Base-by-base conservation (phyloP, 2,329 filamentous ascomycete species). In the Coniochaeta sp. region DNA sequence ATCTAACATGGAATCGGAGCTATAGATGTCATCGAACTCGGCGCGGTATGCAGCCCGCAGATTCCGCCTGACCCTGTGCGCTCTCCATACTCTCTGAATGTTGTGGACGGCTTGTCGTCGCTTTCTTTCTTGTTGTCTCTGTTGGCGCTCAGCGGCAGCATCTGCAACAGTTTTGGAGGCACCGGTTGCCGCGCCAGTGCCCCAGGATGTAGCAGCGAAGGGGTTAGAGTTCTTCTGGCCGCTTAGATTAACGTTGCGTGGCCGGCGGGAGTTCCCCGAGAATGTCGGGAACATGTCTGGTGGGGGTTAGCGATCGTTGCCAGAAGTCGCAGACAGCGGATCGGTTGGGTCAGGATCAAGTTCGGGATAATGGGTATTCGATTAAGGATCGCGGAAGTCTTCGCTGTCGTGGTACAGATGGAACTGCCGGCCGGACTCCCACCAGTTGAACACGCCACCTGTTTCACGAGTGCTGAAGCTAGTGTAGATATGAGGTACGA, bases 241-340 rank as follows among this genome's bases (percentile, higher is more conserved):
- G 66, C 91, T 95, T 63, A 99, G 87, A 75, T 98, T 97, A 71
- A 98, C 91, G 73, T 97, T 93, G 65, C 95, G 88, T 63, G 89
- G 88, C 66, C 90, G 89, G 69, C 91, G 88, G 68, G 91, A 90
- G 75, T 78, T 90, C 67, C 95, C 95, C 26, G 90, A 95, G 77
- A 99, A 99, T 59, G 89, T 92, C 63, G 89, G 88, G 77, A 95
- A 96, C 93, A 97, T 97, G 71, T 70, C 72, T 52, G 47, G 47
- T 31, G 19, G 22, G 22, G 47, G 22, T 16, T 26, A 36, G 22
- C 47, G 47, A 52, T 31, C 22, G 47, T 31, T 31, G 31, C 47
- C 12, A 31, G 47, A 14, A n/a, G n/a, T 28, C 24, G 26, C 8
- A 9, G 47, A 24, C 26, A 31, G 47, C 47, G 47, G 47, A 52